Conservation (phyloP, 805 yeast species). For the Candida koratica region DNA sequence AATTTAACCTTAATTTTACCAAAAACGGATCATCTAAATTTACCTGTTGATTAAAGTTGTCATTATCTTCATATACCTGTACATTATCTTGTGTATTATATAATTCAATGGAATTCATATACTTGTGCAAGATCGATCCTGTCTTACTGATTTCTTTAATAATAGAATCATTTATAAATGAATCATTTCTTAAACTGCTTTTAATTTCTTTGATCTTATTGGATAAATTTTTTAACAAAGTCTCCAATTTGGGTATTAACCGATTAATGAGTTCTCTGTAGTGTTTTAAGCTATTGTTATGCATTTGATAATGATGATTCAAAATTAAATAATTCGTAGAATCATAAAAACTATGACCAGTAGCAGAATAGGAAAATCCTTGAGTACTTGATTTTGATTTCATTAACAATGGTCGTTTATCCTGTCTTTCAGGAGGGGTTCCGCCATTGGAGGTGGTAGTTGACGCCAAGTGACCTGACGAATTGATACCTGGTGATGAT, state of each 20-base stretch:
- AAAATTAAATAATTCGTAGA: conserved; percentile 26
- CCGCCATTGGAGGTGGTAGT: conserved; percentile 10
- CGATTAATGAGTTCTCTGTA: conserved; percentile 30
- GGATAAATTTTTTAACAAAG: conserved; percentile 30
- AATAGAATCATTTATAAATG: conserved; percentile 35
- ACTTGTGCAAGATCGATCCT: conserved; percentile 44
- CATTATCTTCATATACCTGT: conserved; percentile 17
- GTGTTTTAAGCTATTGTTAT: conserved; percentile 25
- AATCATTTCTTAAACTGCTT: conserved; percentile 36
- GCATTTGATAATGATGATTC: conserved; percentile 31
- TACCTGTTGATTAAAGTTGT: conserved; percentile 23
- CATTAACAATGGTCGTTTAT: conserved; percentile 21
- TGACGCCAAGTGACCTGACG: conserved; percentile 3
- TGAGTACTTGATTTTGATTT: conserved; percentile 22
- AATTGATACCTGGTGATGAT: neutral
- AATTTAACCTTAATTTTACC: conserved; percentile 35
- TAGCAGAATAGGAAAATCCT: conserved; percentile 1
- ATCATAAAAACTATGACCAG: conserved; percentile 4
- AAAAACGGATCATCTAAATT: conserved; percentile 39
- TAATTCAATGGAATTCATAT: conserved; percentile 30
- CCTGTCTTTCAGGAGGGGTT: conserved; percentile 3
- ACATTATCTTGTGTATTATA: conserved; percentile 28
- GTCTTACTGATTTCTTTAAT: conserved; percentile 53
- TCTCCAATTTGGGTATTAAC: conserved; percentile 36
- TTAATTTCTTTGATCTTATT: conserved; percentile 41